Conservation (phyloP, 768 basidiomycete genomes). For the Xerocomellus intermedius region DNA sequence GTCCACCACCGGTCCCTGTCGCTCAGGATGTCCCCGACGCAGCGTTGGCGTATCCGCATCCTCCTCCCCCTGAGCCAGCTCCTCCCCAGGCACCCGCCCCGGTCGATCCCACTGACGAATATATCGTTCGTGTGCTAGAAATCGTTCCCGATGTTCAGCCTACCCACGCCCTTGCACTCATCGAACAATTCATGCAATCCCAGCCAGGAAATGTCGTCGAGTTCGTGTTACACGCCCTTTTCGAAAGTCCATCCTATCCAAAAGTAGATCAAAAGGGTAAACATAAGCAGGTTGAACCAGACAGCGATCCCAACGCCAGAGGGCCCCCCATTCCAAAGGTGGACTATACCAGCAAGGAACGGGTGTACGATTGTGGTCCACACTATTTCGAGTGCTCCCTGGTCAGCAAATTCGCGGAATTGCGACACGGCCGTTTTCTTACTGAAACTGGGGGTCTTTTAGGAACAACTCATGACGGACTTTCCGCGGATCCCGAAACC, state of each 20-base stretch:
- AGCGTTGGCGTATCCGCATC: not conserved
- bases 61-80: not conserved
- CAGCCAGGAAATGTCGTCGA: slow-evolving; percentile 44
- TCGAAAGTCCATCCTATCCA: slow-evolving; percentile 64
- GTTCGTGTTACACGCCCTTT: slow-evolving; percentile 54
- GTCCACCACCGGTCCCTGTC: not conserved
- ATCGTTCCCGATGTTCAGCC: slow-evolving; percentile 71
- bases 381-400: slow-evolving; percentile 52
- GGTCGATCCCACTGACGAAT: slow-evolving; percentile 26
- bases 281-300: slow-evolving; percentile 37
- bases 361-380: slow-evolving; percentile 41
- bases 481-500: slow-evolving; percentile 59
- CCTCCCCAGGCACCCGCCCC: slow-evolving; percentile 3
- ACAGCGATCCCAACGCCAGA: slow-evolving; percentile 17
- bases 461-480: slow-evolving; percentile 54
- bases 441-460: not conserved
- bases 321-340: slow-evolving; percentile 42
- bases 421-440: not conserved
- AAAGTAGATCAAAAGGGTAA: slow-evolving; percentile 49
- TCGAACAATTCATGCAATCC: slow-evolving; percentile 42
- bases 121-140: slow-evolving; percentile 56
- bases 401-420: slow-evolving; percentile 33
- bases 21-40: not conserved
- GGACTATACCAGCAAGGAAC: slow-evolving; percentile 53
- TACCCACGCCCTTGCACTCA: slow-evolving; percentile 47